Evolutionary conservation across 306 rosid species (phyloP).

Genomic region (Trifolium fragiferum): DNA sequence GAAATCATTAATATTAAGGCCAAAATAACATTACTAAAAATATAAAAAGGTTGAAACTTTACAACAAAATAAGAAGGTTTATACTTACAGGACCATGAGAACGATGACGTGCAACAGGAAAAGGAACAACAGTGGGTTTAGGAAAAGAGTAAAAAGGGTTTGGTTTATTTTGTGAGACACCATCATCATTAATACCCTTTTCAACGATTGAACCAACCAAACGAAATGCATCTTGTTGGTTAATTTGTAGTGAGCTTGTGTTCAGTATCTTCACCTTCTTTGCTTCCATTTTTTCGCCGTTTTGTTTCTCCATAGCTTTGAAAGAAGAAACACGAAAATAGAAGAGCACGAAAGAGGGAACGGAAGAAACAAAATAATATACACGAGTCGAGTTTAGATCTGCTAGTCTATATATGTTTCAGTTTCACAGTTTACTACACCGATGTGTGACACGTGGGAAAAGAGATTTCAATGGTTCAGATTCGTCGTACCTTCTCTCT

Average conservation of each 20-base stretch:
- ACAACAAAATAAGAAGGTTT: not conserved
- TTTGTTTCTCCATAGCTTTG: slow-evolving; percentile 56
- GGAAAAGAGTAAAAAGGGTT: slow-evolving; percentile 53
- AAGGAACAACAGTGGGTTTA: slow-evolving; percentile 70
- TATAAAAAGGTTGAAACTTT: slow-evolving; percentile 9
- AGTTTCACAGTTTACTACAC: too few relatives aligned
- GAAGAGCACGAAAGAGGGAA: too few relatives aligned
- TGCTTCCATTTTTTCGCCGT: slow-evolving; percentile 38
- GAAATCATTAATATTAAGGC: too few relatives aligned
- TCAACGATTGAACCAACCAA: slow-evolving; percentile 80
- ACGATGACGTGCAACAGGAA: slow-evolving; percentile 95
- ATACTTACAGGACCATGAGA: slow-evolving; percentile 75
- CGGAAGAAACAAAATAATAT: too few relatives aligned
- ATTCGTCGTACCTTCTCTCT: too few relatives aligned
- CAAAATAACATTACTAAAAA: too few relatives aligned
- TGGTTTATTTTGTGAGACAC: slow-evolving; percentile 45
- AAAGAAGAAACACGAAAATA: too few relatives aligned
- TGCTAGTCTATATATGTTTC: too few relatives aligned
- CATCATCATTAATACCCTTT: slow-evolving; percentile 73
- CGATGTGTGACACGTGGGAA: too few relatives aligned
- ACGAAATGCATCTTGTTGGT: slow-evolving; percentile 46
- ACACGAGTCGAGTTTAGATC: too few relatives aligned
- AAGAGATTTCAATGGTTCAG: too few relatives aligned
- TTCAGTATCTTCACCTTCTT: slow-evolving; percentile 53
- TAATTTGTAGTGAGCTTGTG: slow-evolving; percentile 49